Evolutionary conservation across 2,329 filamentous ascomycete species (phyloP).

Genomic region (Xylariomycetidae sp.): DNA sequence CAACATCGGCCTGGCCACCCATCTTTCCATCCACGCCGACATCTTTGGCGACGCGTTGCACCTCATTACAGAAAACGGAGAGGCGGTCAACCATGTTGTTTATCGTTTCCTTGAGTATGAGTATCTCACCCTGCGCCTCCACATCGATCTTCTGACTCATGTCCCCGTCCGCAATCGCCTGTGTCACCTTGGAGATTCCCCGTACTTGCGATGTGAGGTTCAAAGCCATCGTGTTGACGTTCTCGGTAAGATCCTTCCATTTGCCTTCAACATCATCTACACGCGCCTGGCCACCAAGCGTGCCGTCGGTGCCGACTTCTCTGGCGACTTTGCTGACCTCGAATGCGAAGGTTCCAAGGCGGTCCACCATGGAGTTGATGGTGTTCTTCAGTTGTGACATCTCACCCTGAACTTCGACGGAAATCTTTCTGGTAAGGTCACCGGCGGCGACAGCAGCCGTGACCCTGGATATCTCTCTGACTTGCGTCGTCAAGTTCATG

Average conservation of each 20-base stretch:
- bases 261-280: constrained; percentile 95
- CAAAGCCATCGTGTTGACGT: constrained; percentile 73
- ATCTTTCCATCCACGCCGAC: constrained; percentile 98
- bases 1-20: constrained; percentile 93
- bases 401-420: constrained; percentile 88
- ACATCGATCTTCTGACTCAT: constrained; percentile 96
- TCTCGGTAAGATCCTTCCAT: constrained; percentile 94
- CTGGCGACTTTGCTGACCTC: constrained; percentile 94
- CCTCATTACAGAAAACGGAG: constrained; percentile 92
- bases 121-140: constrained; percentile 89
- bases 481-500: constrained; percentile 95
- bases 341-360: constrained; percentile 90
- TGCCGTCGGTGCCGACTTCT: constrained; percentile 94
- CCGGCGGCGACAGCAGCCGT: constrained; percentile 93
- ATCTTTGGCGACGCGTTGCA: constrained; percentile 92
- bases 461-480: constrained; percentile 94
- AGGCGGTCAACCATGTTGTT: constrained; percentile 98
- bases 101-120: constrained; percentile 91
- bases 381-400: constrained; percentile 94
- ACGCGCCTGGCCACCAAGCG: constrained; percentile 86
- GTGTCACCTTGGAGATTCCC: constrained; percentile 89
- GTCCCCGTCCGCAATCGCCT: constrained; percentile 91
- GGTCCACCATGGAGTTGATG: constrained; percentile 98
- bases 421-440: constrained; percentile 93
- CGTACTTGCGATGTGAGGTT: constrained; percentile 73